Evolutionary conservation across 192 early-diverging fungal genomes (phyloP).

Genomic region (Backusella luteola): DNA sequence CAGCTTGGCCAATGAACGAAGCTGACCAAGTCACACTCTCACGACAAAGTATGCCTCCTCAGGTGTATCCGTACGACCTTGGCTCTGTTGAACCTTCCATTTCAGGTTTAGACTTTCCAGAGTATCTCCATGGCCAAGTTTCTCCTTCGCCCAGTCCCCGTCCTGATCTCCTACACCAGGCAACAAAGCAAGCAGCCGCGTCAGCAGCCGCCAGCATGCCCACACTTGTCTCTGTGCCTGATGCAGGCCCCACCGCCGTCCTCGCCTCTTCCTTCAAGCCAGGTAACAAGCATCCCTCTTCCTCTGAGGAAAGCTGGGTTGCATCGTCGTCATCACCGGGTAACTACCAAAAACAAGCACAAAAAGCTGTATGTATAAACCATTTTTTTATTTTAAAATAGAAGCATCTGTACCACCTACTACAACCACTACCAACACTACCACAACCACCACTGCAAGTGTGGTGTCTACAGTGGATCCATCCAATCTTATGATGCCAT

Average conservation of each 20-base stretch:
- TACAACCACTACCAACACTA: not conserved
- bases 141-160: constrained; percentile 18
- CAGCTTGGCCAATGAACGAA: not conserved
- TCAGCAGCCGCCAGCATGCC: constrained; percentile 9
- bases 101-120: constrained; percentile 18
- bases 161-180: not conserved
- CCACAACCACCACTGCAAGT: not conserved
- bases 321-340: constrained; percentile 2
- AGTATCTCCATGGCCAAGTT: constrained; percentile 20
- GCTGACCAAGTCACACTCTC: constrained; percentile 11
- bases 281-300: not conserved
- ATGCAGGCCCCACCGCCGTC: constrained; percentile 33
- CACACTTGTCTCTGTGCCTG: constrained; percentile 21
- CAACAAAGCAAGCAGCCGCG: not conserved
- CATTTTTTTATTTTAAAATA: not conserved
- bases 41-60: constrained; percentile 25
- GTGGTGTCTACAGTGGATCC: constrained; percentile 22
- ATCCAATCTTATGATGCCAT: constrained; percentile 21
- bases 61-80: constrained; percentile 13
- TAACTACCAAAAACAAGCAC: not conserved
- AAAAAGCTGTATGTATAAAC: not conserved
- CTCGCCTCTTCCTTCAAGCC: not conserved
- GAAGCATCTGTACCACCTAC: not conserved
- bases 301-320: not conserved
- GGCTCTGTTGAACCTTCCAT: constrained; percentile 7